These are phyloP conservation scores for Penicillium sp. DNA, from an alignment of 2,329 filamentous ascomycete genomes.

Conservation along the genomic window DNA sequence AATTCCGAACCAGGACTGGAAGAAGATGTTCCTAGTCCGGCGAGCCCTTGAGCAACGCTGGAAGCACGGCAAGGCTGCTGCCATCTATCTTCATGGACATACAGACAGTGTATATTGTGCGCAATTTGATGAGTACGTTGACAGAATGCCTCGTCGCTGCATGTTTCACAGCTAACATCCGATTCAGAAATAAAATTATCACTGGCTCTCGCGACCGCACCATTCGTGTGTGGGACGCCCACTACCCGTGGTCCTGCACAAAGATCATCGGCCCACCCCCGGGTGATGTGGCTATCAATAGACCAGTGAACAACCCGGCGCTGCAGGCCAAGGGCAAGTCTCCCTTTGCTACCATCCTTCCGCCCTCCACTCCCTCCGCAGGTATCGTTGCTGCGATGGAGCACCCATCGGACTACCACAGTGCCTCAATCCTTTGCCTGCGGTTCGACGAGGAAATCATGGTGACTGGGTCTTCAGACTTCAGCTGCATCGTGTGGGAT, in stretches of 20 bases:
- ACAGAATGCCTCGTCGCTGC: no score
- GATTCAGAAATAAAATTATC: conserved; percentile 72
- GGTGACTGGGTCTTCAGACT: conserved; percentile 91
- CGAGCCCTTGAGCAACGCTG: conserved; percentile 72
- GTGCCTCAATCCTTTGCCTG: conserved; percentile 87
- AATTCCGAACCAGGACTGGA: conserved; percentile 70
- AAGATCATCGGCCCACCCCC: conserved; percentile 78
- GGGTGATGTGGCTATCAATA: conserved; percentile 39
- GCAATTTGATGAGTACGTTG: conserved; percentile 73
- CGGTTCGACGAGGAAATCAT: conserved; percentile 92
- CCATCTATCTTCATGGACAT: conserved; percentile 88
- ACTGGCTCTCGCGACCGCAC: conserved; percentile 94
- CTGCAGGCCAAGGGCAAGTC: conserved; percentile 38
- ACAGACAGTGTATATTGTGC: conserved; percentile 95
- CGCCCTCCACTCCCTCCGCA: conserved; percentile 49
- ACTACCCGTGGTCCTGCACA: conserved; percentile 71
- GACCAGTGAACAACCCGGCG: conserved; percentile 48
- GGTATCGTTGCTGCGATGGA: conserved; percentile 46
- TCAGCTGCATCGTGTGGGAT: conserved; percentile 85
- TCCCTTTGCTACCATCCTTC: conserved; percentile 48
- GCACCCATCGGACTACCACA: conserved; percentile 61
- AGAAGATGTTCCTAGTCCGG: conserved; percentile 73
- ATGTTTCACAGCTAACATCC: no score
- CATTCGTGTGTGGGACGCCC: conserved; percentile 93
- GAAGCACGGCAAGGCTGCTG: conserved; percentile 70